These are phyloP conservation scores for Trypanosomatidae sp. DNA, from an alignment of 208 protist genomes.

Conservation along the genomic window DNA sequence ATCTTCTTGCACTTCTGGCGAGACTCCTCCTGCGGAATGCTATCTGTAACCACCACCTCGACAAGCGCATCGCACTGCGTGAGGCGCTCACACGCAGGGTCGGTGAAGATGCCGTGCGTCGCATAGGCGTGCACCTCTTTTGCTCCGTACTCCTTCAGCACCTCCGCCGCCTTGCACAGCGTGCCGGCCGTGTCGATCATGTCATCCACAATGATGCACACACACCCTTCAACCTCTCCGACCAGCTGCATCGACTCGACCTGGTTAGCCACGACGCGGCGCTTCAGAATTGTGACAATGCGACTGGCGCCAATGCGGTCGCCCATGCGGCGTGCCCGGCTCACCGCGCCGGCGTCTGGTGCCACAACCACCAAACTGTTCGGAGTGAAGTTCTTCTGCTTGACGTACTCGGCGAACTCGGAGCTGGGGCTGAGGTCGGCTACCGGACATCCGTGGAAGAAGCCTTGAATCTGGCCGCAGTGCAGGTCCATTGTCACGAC, in stretches of 20 bases:
- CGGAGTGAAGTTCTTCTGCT: conserved; percentile 69
- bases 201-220: conserved; percentile 97
- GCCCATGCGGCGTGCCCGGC: conserved; percentile 84
- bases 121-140: conserved; percentile 92
- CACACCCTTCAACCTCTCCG: conserved; percentile 94
- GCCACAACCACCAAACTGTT: conserved; percentile 92
- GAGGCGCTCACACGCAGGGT: conserved; percentile 92
- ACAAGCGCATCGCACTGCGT: conserved; percentile 84
- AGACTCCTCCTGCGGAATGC: conserved; percentile 83
- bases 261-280: conserved; percentile 93
- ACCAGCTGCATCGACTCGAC: conserved; percentile 94
- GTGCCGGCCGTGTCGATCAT: conserved; percentile 98
- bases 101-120: conserved; percentile 95
- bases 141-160: conserved; percentile 94
- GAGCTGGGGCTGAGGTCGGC: conserved; percentile 89
- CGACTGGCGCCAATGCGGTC: conserved; percentile 81
- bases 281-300: conserved; percentile 95
- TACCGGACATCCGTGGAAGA: conserved; percentile 94
- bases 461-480: conserved; percentile 95
- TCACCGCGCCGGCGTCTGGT: conserved; percentile 96
- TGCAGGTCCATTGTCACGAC: conserved; percentile 96
- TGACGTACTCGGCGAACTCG: conserved; percentile 88
- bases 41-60: conserved; percentile 93
- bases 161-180: conserved; percentile 94
- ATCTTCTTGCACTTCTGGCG: conserved; percentile 76